Evolutionary conservation across 345 rosid species (phyloP), one percentile per base, ranked within the genome.

Genomic region (Excoecaria cochinchinensis): DNA sequence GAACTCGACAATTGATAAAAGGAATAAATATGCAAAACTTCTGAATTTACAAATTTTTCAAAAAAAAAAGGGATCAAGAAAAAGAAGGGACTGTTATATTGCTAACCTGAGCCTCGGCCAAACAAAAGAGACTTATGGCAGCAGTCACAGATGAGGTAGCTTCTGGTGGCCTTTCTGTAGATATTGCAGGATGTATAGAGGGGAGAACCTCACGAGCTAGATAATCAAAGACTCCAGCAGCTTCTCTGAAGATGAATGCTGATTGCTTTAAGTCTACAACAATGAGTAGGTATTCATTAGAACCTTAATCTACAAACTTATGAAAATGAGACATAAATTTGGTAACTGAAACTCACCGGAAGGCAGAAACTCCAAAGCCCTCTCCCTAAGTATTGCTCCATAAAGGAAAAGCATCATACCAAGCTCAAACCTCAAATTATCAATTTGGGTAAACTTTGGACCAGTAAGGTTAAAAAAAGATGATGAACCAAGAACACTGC

Each of bases 41-140:
- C n/a, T 31, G 63, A 66, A 40, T 40, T 55, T 50, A 12, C 25
- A 64, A 59, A 52, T 15, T 56, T 15, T 5, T 8, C n/a, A 53
- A 38, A 57, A 62, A 42, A 15, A 36, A 47, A 44, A 8, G 10
- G 48, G 10, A 44, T 6, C 48, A 44, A 51, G 16, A 69, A 51
- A 69, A 17, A 68, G 39, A 25, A 36, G 47, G 73, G 12, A 39
- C 73, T 38, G 3, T 21, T 4, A 21, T 12, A 40, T 2, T 25
- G 40, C 87, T 76, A 53, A 89, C 95, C 94, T 93, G 97, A 22
- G 94, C 96, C 75, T 93, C 92, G 65, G 97, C 96, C 87, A 93
- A 82, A 78, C 94, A 93, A 76, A 93, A 84, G 55, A 87, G 88
- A 70, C 85, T 87, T 83, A 91, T 82, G 39, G 87, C 84, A 58